Conservation (phyloP, 2,329 filamentous ascomycete genomes). For the Pseudocercospora ulei region DNA sequence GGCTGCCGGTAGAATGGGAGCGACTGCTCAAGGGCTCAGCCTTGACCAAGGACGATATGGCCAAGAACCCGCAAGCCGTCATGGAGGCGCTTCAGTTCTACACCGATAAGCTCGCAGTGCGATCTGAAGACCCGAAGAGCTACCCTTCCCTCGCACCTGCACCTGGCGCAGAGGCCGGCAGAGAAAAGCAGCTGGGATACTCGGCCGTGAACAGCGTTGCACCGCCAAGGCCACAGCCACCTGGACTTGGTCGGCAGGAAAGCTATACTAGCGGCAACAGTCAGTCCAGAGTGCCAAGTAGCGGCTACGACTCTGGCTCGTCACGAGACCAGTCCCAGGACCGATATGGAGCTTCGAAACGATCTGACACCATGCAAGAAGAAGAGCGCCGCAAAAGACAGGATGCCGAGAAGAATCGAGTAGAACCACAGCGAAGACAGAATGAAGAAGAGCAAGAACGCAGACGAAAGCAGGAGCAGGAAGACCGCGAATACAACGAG, state of each 20-base stretch:
- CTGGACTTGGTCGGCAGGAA: conserved; percentile 40
- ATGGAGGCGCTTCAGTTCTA: conserved; percentile 82
- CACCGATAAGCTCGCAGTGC: conserved; percentile 66
- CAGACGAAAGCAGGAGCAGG: conserved; percentile 57
- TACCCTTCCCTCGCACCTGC: conserved; percentile 61
- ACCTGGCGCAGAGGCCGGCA: conserved; percentile 45
- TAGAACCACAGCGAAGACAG: conserved; percentile 36
- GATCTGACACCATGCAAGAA: conserved; percentile 35
- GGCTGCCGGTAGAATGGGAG: conserved; percentile 91
- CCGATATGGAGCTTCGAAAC: conserved; percentile 25
- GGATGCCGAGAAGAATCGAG: conserved; percentile 35
- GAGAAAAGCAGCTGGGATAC: conserved; percentile 45
- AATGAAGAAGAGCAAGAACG: conserved; percentile 42
- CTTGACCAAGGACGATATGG: conserved; percentile 96
- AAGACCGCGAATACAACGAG: conserved; percentile 67
- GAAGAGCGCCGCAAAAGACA: conserved; percentile 34
- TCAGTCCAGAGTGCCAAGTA: conserved; percentile 18
- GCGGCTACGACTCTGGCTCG: conserved; percentile 18
- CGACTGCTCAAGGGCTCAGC: conserved; percentile 91
- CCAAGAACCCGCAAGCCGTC: conserved; percentile 68
- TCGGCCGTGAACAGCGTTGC: conserved; percentile 41
- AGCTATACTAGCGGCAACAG: conserved; percentile 37
- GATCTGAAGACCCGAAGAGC: conserved; percentile 58
- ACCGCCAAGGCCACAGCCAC: conserved; percentile 42
- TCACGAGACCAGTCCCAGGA: conserved; percentile 26